Percentiles rank a stretch among this genome's conserved stretches.
Evolutionary conservation across 805 yeast genomes (phyloP).

Genomic region (Candida saitoana): DNA sequence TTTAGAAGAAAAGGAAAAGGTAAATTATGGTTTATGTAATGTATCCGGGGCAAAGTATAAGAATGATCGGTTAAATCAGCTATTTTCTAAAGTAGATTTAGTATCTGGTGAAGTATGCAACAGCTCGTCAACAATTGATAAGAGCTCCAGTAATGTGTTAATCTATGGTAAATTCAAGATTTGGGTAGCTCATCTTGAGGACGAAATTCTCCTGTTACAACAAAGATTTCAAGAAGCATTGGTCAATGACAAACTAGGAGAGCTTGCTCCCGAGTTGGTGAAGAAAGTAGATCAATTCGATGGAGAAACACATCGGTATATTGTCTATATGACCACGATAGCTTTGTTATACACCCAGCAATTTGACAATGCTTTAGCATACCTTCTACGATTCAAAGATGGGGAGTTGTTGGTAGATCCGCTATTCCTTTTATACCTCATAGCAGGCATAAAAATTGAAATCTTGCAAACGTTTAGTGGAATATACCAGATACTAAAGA

Average conservation of each 20-base stretch:
- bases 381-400: background rate
- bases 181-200: constrained; percentile 7
- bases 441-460: background rate
- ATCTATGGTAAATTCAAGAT: constrained; percentile 1
- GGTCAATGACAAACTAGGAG: background rate
- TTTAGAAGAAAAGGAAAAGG: background rate
- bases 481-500: background rate
- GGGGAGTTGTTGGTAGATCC: background rate
- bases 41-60: background rate
- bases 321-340: constrained; percentile 5
- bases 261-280: background rate
- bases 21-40: background rate
- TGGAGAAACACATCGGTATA: constrained; percentile 6
- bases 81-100: background rate
- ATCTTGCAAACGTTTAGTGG: background rate
- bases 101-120: background rate
- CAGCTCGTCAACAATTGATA: background rate
- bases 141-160: background rate
- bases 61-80: background rate
- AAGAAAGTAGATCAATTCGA: background rate
- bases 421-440: background rate
- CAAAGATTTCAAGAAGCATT: background rate
- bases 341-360: constrained; percentile 1
- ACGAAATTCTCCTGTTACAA: constrained; percentile 4
- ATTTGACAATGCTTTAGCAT: constrained; percentile 3